Percentiles rank a stretch among this genome's conserved stretches.
Evolutionary conservation across 306 rosid genomes (phyloP).

Genomic region (Vicia sativa): DNA sequence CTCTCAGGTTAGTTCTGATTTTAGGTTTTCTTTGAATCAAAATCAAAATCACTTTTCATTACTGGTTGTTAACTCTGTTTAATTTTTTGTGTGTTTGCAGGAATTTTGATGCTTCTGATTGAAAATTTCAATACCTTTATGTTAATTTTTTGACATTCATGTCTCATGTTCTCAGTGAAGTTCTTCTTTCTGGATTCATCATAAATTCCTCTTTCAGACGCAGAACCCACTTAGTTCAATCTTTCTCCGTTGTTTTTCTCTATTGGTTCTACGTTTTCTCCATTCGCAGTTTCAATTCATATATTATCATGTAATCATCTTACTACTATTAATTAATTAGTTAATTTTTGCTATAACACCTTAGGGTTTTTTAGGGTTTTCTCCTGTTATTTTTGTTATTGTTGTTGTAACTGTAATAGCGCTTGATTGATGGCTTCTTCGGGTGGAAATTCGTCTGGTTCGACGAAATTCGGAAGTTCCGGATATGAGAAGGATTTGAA

Average conservation of each 20-base stretch:
- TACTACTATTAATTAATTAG: background rate
- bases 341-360: slow-evolving; percentile 4
- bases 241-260: slow-evolving; percentile 89
- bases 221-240: slow-evolving; percentile 88
- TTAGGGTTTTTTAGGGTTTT: background rate
- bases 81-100: background rate
- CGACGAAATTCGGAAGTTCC: slow-evolving; percentile 51
- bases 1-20: background rate
- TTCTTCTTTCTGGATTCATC: slow-evolving; percentile 80
- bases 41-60: background rate
- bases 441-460: slow-evolving; percentile 63
- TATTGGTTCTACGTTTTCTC: slow-evolving; percentile 96
- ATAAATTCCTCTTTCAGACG: slow-evolving; percentile 77
- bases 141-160: slow-evolving; percentile 51
- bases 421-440: slow-evolving; percentile 54
- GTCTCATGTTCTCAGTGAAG: slow-evolving; percentile 85
- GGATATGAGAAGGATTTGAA: slow-evolving; percentile 67
- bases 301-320: slow-evolving; percentile 14
- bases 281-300: slow-evolving; percentile 10
- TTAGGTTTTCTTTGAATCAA: slow-evolving; percentile 17
- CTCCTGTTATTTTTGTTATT: background rate
- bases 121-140: background rate
- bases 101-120: background rate
- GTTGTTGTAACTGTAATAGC: background rate
- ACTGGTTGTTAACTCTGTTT: background rate